phyloP scores from a whole-genome alignment of 805 yeast genomes.

The Candida incommunis region DNA sequence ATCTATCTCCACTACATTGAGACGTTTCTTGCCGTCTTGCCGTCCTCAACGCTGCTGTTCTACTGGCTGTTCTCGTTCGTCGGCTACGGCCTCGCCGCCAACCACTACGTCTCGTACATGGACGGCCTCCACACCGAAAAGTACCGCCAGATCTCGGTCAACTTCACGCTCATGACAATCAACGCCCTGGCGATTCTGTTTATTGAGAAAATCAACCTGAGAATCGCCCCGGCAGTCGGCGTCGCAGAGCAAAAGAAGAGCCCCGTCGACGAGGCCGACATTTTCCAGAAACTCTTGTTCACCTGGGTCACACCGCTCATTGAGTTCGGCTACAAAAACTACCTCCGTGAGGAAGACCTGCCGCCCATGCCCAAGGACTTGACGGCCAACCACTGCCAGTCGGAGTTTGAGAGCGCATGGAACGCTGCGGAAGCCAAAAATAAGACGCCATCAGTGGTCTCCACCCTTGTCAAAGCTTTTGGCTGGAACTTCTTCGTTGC shows the following conservation, averaged over 20 bases:
- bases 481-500: slow-evolving; percentile 60
- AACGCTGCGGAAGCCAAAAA: slow-evolving; percentile 28
- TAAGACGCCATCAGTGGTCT: slow-evolving; percentile 18
- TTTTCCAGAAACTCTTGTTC: slow-evolving; percentile 67
- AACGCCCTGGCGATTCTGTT: slow-evolving; percentile 29
- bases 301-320: slow-evolving; percentile 85
- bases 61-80: slow-evolving; percentile 57
- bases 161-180: slow-evolving; percentile 23
- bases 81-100: slow-evolving; percentile 32
- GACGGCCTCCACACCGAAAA: slow-evolving; percentile 7
- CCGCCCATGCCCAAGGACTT: slow-evolving; percentile 64
- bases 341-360: slow-evolving; percentile 40
- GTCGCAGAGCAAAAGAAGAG: slow-evolving; percentile 20
- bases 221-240: slow-evolving; percentile 19
- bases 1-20: slow-evolving; percentile 54
- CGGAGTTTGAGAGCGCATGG: slow-evolving; percentile 48
- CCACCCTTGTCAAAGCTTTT: slow-evolving; percentile 52
- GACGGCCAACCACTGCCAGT: slow-evolving; percentile 39
- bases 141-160: slow-evolving; percentile 12
- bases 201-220: slow-evolving; percentile 29
- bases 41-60: slow-evolving; percentile 54
- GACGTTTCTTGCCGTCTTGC: slow-evolving; percentile 46
- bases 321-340: slow-evolving; percentile 57
- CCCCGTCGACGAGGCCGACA: slow-evolving; percentile 47
- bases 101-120: slow-evolving; percentile 8